Base-by-base conservation (phyloP, 139 green algal species). In the Klebsormidium nitens region DNA sequence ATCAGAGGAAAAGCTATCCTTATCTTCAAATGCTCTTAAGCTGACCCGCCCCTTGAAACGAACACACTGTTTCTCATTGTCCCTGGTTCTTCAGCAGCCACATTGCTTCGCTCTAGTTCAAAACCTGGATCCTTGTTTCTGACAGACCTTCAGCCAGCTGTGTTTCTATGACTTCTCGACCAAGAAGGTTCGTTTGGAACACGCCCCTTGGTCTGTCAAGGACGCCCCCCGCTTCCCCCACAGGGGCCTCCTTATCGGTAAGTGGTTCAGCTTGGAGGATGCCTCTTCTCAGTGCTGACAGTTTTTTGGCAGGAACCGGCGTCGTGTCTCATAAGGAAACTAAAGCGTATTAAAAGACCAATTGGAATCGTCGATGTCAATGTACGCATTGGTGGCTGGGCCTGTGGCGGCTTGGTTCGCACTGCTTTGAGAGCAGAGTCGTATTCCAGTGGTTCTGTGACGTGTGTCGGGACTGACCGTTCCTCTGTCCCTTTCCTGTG, bases 61-160 rank as follows among this genome's bases (percentile, higher is more conserved):
- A n/a, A n/a, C n/a, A n/a, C n/a, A n/a, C n/a, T n/a, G n/a, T n/a
- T n/a, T n/a, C n/a, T n/a, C n/a, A n/a, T n/a, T n/a, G n/a, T n/a
- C n/a, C n/a, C n/a, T n/a, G n/a, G n/a, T n/a, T n/a, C n/a, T n/a
- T n/a, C n/a, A n/a, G n/a, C n/a, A n/a, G n/a, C n/a, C n/a, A n/a
- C n/a, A n/a, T n/a, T n/a, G n/a, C n/a, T n/a, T n/a, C n/a, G n/a
- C n/a, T n/a, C n/a, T n/a, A n/a, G n/a, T n/a, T n/a, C n/a, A n/a
- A n/a, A n/a, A n/a, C n/a, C n/a, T n/a, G n/a, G n/a, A n/a, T n/a
- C n/a, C n/a, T 19, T 52, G 17, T 52, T 19, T 52, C 44, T 52
- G 29, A 19, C 58, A 78, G 66, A 79, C 72, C 11, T 56, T 79
- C 34, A 60, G 46, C 66, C 72, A 79, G 72, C 64, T 79, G 26